These are phyloP conservation scores for Hygrophila difformis DNA, from an alignment of 257 asterid species.

Conservation along the genomic window DNA sequence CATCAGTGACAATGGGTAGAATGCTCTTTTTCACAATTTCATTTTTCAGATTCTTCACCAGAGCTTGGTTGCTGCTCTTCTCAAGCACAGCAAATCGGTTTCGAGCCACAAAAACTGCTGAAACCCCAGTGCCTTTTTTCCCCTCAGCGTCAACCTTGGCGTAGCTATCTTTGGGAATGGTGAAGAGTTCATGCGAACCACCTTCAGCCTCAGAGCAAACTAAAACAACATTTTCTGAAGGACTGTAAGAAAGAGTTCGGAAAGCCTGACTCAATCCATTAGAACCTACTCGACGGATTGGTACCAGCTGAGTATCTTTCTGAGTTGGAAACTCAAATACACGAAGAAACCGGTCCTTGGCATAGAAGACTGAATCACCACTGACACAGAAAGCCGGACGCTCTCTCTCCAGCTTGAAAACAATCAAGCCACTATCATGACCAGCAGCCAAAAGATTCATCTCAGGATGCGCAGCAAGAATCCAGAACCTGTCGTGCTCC, in stretches of 20 bases:
- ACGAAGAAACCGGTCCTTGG: conserved; percentile 82
- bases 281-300: conserved; percentile 91
- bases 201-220: conserved; percentile 88
- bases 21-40: conserved; percentile 64
- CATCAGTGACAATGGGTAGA: conserved; percentile 79
- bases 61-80: conserved; percentile 32
- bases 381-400: conserved; percentile 89
- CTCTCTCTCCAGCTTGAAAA: conserved; percentile 92
- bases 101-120: conserved; percentile 90
- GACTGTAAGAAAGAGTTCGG: conserved; percentile 81
- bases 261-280: conserved; percentile 76
- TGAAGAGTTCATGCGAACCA: conserved; percentile 84
- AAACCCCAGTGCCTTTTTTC: conserved; percentile 71
- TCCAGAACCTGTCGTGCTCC: conserved; percentile 99
- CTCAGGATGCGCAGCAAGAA: conserved; percentile 92
- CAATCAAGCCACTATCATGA: conserved; percentile 98
- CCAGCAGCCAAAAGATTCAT: conserved; percentile 98
- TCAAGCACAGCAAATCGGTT: conserved; percentile 66
- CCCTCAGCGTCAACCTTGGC: conserved; percentile 78
- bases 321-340: conserved; percentile 78
- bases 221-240: conserved; percentile 82
- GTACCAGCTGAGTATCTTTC: conserved; percentile 78
- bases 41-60: conserved; percentile 74
- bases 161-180: conserved; percentile 69
- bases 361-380: conserved; percentile 74